phyloP scores from a whole-genome alignment of 2,329 filamentous ascomycete genomes.

The Ilyonectria sp. region DNA sequence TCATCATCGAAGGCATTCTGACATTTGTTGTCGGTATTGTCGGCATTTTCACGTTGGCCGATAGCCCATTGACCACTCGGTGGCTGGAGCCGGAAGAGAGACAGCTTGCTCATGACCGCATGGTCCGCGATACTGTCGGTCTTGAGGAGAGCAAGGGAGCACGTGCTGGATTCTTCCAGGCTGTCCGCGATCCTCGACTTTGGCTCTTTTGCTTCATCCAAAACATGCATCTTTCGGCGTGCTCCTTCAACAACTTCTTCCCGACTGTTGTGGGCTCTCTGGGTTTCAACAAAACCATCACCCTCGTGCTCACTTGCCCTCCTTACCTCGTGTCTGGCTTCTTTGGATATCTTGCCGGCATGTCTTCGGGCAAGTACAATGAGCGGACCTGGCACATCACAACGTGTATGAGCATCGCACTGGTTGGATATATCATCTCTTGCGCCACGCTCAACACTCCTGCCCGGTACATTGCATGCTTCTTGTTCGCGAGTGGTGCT shows the following conservation, averaged over 20 bases:
- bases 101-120: conserved; percentile 59
- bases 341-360: conserved; percentile 58
- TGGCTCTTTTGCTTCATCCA: conserved; percentile 50
- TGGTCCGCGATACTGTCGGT: conserved; percentile 50
- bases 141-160: conserved; percentile 56
- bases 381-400: conserved; percentile 56
- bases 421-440: conserved; percentile 57
- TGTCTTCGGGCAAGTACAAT: conserved; percentile 60
- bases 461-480: conserved; percentile 53
- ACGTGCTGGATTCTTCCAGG: conserved; percentile 46
- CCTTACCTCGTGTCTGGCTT: conserved; percentile 61
- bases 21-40: conserved; percentile 50
- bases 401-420: conserved; percentile 54
- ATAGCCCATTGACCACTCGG: conserved; percentile 55
- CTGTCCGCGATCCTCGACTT: conserved; percentile 47
- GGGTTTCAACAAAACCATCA: conserved; percentile 62
- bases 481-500: conserved; percentile 54
- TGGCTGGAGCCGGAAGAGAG: conserved; percentile 56
- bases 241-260: conserved; percentile 53
- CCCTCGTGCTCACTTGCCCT: conserved; percentile 63
- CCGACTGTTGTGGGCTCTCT: conserved; percentile 58
- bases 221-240: conserved; percentile 48
- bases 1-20: conserved; percentile 50
- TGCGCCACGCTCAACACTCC: conserved; percentile 49
- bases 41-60: conserved; percentile 53